phyloP scores from a whole-genome alignment of 2,329 filamentous ascomycete species.

The Pyrenophora teres region DNA sequence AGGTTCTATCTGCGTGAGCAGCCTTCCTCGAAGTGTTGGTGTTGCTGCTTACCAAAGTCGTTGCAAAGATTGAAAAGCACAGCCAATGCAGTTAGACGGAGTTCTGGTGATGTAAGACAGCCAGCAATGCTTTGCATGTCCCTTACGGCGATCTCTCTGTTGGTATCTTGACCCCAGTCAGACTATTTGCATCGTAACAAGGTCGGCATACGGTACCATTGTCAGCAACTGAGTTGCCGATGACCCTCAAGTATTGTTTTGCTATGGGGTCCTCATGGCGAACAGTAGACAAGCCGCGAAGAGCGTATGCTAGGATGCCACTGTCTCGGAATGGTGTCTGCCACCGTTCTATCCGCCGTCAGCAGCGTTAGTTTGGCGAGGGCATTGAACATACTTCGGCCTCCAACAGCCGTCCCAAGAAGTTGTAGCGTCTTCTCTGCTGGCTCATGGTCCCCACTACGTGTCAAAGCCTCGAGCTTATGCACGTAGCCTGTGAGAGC shows the following conservation, averaged over 20 bases:
- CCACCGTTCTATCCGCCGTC: constrained; percentile 37
- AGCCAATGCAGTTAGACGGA: constrained; percentile 41
- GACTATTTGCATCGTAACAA: constrained; percentile 1
- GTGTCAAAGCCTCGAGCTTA: constrained; percentile 19
- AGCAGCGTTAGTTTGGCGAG: constrained; percentile 15
- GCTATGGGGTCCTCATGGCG: constrained; percentile 22
- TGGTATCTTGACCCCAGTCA: constrained; percentile 38
- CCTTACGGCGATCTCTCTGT: constrained; percentile 35
- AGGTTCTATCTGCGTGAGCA: constrained; percentile 37
- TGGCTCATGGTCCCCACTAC: constrained; percentile 12
- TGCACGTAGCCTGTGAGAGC: constrained; percentile 20
- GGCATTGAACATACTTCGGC: constrained; percentile 28
- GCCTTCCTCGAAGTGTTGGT: constrained; percentile 6
- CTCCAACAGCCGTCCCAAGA: constrained; percentile 42
- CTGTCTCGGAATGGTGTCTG: constrained; percentile 33
- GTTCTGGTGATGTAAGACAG: constrained; percentile 30
- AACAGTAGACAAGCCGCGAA: constrained; percentile 30
- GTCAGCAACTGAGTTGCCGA: constrained; percentile 48
- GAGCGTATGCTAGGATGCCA: constrained; percentile 37
- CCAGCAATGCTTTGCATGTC: constrained; percentile 33
- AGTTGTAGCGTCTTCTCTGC: constrained; percentile 29
- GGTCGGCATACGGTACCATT: constrained; percentile 30
- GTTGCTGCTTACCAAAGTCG: constrained; percentile 41
- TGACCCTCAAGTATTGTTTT: constrained; percentile 45
- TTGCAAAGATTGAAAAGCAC: constrained; percentile 53